These are phyloP conservation scores for Steccherinum ochraceum DNA, from an alignment of 768 basidiomycete species.

Conservation along the genomic window DNA sequence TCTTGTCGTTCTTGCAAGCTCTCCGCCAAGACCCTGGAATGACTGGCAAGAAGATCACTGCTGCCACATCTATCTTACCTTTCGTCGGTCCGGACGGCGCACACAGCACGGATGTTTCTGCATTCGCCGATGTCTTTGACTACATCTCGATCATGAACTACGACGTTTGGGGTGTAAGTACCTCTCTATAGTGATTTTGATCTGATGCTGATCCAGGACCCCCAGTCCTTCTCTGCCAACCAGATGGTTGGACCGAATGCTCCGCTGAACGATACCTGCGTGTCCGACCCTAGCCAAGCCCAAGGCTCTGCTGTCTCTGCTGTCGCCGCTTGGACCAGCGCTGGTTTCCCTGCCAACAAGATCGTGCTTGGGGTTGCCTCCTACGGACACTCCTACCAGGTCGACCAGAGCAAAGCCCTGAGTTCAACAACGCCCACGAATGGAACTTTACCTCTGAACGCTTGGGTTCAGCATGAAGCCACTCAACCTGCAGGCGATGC, in stretches of 20 bases:
- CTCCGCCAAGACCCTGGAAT: constrained; percentile 51
- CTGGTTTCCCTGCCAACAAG: constrained; percentile 70
- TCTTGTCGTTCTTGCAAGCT: constrained; percentile 65
- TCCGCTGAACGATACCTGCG: constrained; percentile 76
- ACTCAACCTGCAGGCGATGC: constrained; percentile 37
- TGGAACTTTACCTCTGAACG: constrained; percentile 26
- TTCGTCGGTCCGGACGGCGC: constrained; percentile 42
- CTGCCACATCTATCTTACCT: constrained; percentile 42
- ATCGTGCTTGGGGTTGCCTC: constrained; percentile 82
- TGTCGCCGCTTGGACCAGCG: constrained; percentile 67
- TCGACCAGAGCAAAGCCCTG: constrained; percentile 31
- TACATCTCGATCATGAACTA: constrained; percentile 67
- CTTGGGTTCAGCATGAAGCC: constrained; percentile 45
- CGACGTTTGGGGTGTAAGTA: constrained; percentile 43
- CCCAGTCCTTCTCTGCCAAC: constrained; percentile 5
- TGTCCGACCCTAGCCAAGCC: constrained; percentile 41
- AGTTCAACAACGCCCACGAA: constrained; percentile 16
- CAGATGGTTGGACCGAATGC: constrained; percentile 70
- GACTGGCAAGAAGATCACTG: constrained; percentile 50
- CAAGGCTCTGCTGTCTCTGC: constrained; percentile 76
- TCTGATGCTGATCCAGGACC: too few species aligned
- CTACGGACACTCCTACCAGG: constrained; percentile 71
- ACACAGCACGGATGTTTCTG: constrained; percentile 65
- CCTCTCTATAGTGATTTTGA: neutral
- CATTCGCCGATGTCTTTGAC: constrained; percentile 64